Evolutionary conservation across 1,284 basidiomycete species (phyloP), one percentile per base, ranked within the genome.

Genomic region (Trametes versicolor): DNA sequence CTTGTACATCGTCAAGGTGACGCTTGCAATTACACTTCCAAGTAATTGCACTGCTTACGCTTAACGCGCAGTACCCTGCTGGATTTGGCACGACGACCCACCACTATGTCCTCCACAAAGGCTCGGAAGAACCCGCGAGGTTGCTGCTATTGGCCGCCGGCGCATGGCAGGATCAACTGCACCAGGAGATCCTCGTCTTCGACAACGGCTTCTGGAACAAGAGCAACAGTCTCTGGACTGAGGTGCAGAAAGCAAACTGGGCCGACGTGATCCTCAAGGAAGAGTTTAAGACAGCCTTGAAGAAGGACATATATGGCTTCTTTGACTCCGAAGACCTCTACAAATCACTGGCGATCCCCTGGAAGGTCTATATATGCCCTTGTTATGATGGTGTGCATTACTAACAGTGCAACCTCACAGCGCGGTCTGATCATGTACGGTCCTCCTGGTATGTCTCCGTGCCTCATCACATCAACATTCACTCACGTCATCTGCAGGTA

Each of bases 261-360:
- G 81, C 87, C 34, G 88, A 91, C 67, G 88, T 95, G 47, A 88
- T 95, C 60, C 82, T 95, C 55, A 89, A 92, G 62, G 85, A 89
- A 0, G 81, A 83, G 5, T 90, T 90, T 80, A 95, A 95, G 79
- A 80, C 80, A 27, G 77, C 79, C 1, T 70, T 94, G 13, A 83
- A 88, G 76, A 87, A 90, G 69, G 93, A 95, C 63, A 82, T 95
- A 13, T 85, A 87, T 41, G 89, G 89, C 0, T 96, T 96, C 81
- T 94, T 94, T 75, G 82, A 84, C 39, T 88, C 90, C 0, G 87
- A 93, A 70, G 73, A 82, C 43, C 78, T 90, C 0, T 95, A 95
- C 79, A 89, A 89, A 74, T 83, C 87, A 17, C 81, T 94, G 2
- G 82, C 83, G 0, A 91, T 95, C 55, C 89, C 93, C 0, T 95